Evolutionary conservation across 2,329 filamentous ascomycete genomes (phyloP).

Genomic region (Dactylellina cionopaga): DNA sequence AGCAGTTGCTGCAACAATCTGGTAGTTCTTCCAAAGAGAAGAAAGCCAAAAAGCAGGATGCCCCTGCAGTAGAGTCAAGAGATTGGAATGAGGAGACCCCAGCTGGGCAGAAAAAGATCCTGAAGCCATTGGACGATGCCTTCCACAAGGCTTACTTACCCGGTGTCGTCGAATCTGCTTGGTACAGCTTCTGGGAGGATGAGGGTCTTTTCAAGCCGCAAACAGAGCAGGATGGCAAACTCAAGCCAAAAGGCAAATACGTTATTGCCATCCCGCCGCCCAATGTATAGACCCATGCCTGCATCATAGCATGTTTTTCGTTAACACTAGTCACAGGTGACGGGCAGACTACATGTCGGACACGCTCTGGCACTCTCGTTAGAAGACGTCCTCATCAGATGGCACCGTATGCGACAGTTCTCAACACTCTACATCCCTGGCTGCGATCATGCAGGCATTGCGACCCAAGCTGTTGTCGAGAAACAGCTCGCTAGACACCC

Average conservation of each 20-base stretch:
- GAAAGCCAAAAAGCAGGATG: not conserved
- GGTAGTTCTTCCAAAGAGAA: not conserved
- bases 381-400: constrained; percentile 55
- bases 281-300: no score
- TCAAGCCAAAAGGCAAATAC: no score
- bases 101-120: not conserved
- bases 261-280: no score
- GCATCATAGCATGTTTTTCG: no score
- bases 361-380: constrained; percentile 56
- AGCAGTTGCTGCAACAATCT: not conserved
- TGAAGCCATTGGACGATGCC: no score
- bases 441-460: constrained; percentile 56
- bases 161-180: no score
- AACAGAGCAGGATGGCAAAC: no score
- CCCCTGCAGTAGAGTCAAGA: not conserved
- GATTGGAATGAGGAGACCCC: not conserved
- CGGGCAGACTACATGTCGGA: constrained; percentile 55
- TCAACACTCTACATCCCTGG: constrained; percentile 55
- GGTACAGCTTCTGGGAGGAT: no score
- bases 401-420: constrained; percentile 55
- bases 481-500: constrained; percentile 55
- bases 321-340: no score
- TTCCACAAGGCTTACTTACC: no score
- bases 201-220: no score
- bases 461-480: constrained; percentile 56